Percentiles rank a stretch among this genome's conserved stretches.
Evolutionary conservation across 2,329 filamentous ascomycete species (phyloP).

Genomic region (Scortechinia acanthostroma): DNA sequence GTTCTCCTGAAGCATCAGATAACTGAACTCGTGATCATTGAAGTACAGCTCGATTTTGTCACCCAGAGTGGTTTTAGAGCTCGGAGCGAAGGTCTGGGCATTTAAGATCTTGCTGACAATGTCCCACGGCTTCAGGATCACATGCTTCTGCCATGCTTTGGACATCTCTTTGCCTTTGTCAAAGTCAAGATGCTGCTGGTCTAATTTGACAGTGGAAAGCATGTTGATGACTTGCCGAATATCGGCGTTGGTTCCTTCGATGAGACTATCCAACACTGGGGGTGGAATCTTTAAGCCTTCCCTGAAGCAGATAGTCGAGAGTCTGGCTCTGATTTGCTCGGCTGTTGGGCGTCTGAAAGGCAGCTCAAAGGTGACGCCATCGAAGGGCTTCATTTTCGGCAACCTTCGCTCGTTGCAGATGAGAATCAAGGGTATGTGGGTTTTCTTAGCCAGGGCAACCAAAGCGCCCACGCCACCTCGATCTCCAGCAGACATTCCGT

Average conservation of each 20-base stretch:
- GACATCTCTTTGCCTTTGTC: constrained; percentile 66
- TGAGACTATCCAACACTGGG: constrained; percentile 63
- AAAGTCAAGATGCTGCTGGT: constrained; percentile 53
- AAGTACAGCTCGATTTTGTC: constrained; percentile 75
- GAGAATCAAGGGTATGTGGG: constrained; percentile 65
- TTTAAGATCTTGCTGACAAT: constrained; percentile 67
- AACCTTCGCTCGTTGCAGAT: constrained; percentile 69
- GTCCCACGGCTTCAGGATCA: constrained; percentile 71
- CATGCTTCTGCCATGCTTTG: constrained; percentile 73
- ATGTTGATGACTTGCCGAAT: constrained; percentile 75
- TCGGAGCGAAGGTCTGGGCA: constrained; percentile 60
- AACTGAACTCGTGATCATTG: constrained; percentile 72
- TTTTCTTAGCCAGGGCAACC: constrained; percentile 66
- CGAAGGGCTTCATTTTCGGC: constrained; percentile 74
- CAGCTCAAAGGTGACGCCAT: constrained; percentile 58
- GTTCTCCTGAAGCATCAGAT: constrained; percentile 72
- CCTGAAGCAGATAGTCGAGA: constrained; percentile 66
- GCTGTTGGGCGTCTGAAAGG: constrained; percentile 63
- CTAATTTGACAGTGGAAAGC: constrained; percentile 67
- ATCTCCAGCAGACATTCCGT: constrained; percentile 73
- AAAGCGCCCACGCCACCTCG: constrained; percentile 68
- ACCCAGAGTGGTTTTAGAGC: constrained; percentile 59
- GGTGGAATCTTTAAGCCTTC: constrained; percentile 63
- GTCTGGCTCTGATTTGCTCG: constrained; percentile 60
- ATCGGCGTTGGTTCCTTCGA: constrained; percentile 68